Base-by-base conservation (phyloP, 352 stramenopile genomes). In the Globisporangium yorkense region DNA sequence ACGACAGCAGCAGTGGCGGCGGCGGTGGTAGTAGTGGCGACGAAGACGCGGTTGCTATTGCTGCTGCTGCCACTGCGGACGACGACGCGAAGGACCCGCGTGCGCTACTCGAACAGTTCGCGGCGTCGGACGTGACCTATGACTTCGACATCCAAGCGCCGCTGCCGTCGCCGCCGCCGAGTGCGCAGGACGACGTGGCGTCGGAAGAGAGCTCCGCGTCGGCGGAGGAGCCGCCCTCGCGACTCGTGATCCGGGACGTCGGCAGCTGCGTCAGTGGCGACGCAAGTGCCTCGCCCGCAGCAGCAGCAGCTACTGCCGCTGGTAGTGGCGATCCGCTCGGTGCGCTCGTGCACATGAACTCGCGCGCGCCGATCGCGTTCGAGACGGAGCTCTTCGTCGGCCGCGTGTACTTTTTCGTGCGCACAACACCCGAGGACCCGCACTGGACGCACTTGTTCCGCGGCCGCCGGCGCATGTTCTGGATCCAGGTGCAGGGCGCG, bases 341-440 rank as follows among this genome's bases (percentile, higher is more conserved):
- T 35, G 46, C n/a, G 18, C 37, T 61, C 44, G 68, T 92, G 39
- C 54, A 65, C 18, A 72, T 92, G 66, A 94, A 92, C 62, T 70
- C 79, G 5, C 70, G 64, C 40, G 54, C 66, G 29, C 82, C 84
- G 10, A 67, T 92, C 16, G 50, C 70, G 13, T 94, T 97, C 59
- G 84, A 96, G 69, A 97, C 90, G 29, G 84, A 93, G 8, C 79
- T 96, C 51, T 96, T 96, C 56, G 55, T 56, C 0, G 89, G 89
- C 5, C 71, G 80, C 39, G 83, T 84, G 43, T 66, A 89, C 24
- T 96, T 97, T 39, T 67, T 97, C 21, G 72, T 96, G 62, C 84
- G 78, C 29, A 94, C 88, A 27, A 35, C 68, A 0, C 84, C 87
- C 0, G 63, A 81, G 33, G 70, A 88, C 43, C 54, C 75, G 12